A percentile compares a stretch with the other conserved stretches of the same genome.
phyloP scores from a whole-genome alignment of 495 filamentous ascomycete genomes.

The Aspergillus leporis region DNA sequence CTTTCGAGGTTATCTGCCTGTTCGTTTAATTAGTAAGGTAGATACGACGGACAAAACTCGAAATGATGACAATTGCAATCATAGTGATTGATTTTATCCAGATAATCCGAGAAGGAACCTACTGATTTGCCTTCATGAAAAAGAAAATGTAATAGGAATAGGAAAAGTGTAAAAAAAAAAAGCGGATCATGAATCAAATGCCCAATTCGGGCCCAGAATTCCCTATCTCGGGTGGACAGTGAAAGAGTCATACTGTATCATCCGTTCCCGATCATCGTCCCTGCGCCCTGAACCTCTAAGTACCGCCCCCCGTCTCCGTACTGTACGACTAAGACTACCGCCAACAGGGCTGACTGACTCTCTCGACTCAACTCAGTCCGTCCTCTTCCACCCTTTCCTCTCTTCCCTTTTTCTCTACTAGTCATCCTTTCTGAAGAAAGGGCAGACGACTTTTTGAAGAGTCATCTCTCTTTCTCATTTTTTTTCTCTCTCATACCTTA shows the following conservation, averaged over 20 bases:
- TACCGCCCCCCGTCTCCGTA: slow-evolving; percentile 9
- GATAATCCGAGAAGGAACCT: background rate
- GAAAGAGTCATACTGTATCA: slow-evolving; percentile 4
- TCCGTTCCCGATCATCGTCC: slow-evolving; percentile 6
- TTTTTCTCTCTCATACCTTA: background rate
- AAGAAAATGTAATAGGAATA: background rate
- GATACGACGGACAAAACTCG: background rate
- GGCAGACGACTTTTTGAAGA: slow-evolving; percentile 7
- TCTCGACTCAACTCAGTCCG: slow-evolving; percentile 4
- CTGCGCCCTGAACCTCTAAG: slow-evolving; percentile 5
- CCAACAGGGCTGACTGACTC: slow-evolving; percentile 16
- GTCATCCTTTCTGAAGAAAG: slow-evolving; percentile 1
- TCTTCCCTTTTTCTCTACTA: background rate
- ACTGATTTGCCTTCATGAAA: background rate
- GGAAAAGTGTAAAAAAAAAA: background rate
- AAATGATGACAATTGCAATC: background rate
- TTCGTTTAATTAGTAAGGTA: no score
- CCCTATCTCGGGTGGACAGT: slow-evolving; percentile 1
- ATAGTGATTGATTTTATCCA: background rate
- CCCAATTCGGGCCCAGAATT: slow-evolving; percentile 1
- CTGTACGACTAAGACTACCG: slow-evolving; percentile 4
- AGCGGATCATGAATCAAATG: background rate
- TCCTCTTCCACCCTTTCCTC: slow-evolving; percentile 13
- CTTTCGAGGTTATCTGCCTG: no score
- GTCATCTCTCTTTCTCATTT: background rate